Conservation (phyloP, 148 eudicot species). For the Dysphania ambrosioides region DNA sequence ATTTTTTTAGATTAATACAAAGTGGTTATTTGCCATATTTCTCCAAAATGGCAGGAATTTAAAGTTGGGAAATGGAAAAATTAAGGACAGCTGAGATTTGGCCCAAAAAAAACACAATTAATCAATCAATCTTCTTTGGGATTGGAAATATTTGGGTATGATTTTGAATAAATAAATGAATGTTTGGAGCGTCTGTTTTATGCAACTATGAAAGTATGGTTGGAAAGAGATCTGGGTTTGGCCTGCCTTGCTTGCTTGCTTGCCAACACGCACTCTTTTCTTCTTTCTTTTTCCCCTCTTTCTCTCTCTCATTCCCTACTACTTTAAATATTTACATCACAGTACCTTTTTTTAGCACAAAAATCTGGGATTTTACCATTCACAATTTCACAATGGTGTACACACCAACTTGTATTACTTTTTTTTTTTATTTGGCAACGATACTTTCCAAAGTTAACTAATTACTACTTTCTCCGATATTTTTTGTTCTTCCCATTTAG, state of each 20-base stretch:
- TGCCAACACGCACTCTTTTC: conserved; percentile 13
- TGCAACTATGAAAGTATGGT: neutral
- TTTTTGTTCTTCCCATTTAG: no score
- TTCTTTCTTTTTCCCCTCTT: neutral
- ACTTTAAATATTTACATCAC: neutral
- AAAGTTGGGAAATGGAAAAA: no score
- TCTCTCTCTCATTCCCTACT: conserved; percentile 5
- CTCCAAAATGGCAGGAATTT: neutral
- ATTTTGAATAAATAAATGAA: no score
- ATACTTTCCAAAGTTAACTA: no score
- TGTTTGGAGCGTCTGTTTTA: neutral
- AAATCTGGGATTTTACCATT: neutral
- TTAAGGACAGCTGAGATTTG: no score
- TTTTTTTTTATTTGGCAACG: no score
- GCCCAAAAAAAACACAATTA: no score
- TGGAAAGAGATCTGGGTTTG: neutral
- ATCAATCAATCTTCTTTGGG: conserved; percentile 7
- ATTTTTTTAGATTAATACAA: neutral
- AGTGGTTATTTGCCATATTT: neutral
- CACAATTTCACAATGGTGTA: no score
- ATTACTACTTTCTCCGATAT: no score
- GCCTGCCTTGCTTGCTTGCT: conserved; percentile 7
- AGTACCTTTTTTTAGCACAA: neutral
- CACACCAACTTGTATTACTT: no score
- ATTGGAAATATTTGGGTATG: neutral